Evolutionary conservation across 345 rosid genomes (phyloP), one percentile per base, ranked within the genome.

Genomic region (Eucalyptus sp.): DNA sequence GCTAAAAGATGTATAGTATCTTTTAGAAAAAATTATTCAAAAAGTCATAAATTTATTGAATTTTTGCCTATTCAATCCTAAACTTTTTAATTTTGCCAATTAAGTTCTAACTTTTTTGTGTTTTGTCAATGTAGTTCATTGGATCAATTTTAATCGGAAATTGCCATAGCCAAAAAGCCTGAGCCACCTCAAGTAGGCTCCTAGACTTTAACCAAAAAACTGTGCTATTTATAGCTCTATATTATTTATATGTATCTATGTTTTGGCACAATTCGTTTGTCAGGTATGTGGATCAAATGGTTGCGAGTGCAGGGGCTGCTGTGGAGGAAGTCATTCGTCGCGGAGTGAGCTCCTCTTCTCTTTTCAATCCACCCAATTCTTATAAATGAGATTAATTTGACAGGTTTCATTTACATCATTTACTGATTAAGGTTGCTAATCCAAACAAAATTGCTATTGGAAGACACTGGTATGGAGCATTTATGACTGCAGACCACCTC

Each of bases 391-490:
- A 37, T 50, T 10, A 25, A 60, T 56, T 85, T 94, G 50, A 91
- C 80, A 51, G 25, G 48, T 84, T 87, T 50, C 79, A 89, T 79
- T 64, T 91, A 76, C 87, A 86, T 48, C 25, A 79, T 91, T 66
- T 7, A 7, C 43, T 16, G 7, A 25, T 58, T 17, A 87, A 98
- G 99, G 99, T 98, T 91, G 99, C 97, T 88, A 94, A 96, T 91
- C 98, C 96, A 87, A 93, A 90, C 88, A 98, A 93, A 95, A 97
- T 98, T 87, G 96, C 98, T 88, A 94, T 96, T 90, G 98, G 99
- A 50, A 98, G 99, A 88, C 99, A 98, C 93, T 97, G 97, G 5
- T 98, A 98, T 90, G 99, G 99, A 89, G 99, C 99, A 90, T 98
- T 98, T 92, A 97, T 98, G 99, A 94, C 99, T 33, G 98, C 98